Evolutionary conservation across 148 eudicot species (phyloP).

Genomic region (Pouteria glomerata): DNA sequence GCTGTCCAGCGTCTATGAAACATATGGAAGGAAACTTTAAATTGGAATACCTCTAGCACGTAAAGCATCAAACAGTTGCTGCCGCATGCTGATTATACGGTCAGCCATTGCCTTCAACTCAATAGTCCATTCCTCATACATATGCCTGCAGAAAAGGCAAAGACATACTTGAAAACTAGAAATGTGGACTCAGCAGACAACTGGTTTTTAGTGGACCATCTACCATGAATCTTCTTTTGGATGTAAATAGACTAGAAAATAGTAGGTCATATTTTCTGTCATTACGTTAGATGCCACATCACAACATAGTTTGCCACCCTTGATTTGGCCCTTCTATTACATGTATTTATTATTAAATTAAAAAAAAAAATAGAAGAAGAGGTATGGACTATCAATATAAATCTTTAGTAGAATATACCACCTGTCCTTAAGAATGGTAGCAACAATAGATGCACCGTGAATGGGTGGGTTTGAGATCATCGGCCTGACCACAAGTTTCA

Average conservation of each 20-base stretch:
- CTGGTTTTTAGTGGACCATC: not conserved
- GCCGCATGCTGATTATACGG: slow-evolving; percentile 91
- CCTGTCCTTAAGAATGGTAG: slow-evolving; percentile 92
- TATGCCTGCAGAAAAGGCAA: slow-evolving; percentile 41
- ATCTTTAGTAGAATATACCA: slow-evolving; percentile 16
- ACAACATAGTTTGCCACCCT: not conserved
- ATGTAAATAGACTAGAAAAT: not conserved
- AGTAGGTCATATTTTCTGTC: not conserved
- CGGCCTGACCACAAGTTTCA: slow-evolving; percentile 89
- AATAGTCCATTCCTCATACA: slow-evolving; percentile 84
- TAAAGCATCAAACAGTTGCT: slow-evolving; percentile 77
- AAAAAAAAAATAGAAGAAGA: not conserved
- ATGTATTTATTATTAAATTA: not conserved
- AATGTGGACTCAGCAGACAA: not conserved
- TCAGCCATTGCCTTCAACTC: slow-evolving; percentile 99
- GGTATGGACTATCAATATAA: not conserved
- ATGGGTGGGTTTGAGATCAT: slow-evolving; percentile 97
- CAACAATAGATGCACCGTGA: slow-evolving; percentile 95
- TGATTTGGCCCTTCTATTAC: not conserved
- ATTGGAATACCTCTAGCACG: slow-evolving; percentile 53
- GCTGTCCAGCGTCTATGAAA: not conserved
- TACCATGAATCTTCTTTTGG: not conserved
- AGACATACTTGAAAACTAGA: not conserved
- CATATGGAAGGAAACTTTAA: not conserved
- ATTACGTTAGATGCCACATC: not conserved